A percentile compares a stretch with the other conserved stretches of the same genome.
phyloP scores from a whole-genome alignment of 495 filamentous ascomycete genomes.

The Haplographium delicatum region DNA sequence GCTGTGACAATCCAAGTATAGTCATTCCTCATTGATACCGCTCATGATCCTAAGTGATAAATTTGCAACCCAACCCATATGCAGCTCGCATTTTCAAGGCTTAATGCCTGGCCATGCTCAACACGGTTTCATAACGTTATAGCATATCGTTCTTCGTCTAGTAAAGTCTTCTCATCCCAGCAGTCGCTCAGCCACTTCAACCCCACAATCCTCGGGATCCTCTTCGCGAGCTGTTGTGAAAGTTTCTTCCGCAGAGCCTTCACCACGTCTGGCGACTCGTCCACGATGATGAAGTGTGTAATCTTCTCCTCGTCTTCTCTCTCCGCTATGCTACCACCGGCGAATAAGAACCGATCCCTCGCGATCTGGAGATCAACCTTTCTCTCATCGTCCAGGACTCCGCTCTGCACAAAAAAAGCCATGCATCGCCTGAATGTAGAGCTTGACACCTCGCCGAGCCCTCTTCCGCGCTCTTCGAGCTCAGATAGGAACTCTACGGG shows the following conservation, averaged over 20 bases:
- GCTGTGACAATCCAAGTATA: too few species aligned
- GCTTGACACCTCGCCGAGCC: constrained; percentile 45
- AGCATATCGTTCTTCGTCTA: constrained; percentile 59
- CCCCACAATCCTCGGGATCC: constrained; percentile 69
- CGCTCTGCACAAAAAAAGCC: constrained; percentile 45
- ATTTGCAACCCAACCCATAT: too few species aligned
- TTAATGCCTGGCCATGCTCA: too few species aligned
- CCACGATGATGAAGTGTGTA: constrained; percentile 61
- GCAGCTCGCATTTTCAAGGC: too few species aligned
- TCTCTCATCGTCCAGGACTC: constrained; percentile 15
- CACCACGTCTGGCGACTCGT: constrained; percentile 30
- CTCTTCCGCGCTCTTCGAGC: constrained; percentile 51
- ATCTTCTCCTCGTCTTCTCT: constrained; percentile 41
- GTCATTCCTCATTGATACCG: too few species aligned
- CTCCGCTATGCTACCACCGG: constrained; percentile 48
- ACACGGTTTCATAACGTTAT: too few species aligned
- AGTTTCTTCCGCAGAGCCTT: constrained; percentile 39
- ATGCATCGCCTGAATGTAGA: constrained; percentile 63
- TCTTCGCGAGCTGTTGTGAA: constrained; percentile 37
- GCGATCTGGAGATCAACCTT: constrained; percentile 25
- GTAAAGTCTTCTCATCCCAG: constrained; percentile 69
- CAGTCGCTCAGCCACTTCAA: constrained; percentile 71
- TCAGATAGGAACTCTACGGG: constrained; percentile 42
- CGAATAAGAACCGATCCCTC: constrained; percentile 44
- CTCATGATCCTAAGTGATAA: too few species aligned